Base-by-base conservation (phyloP, 352 stramenopile genomes). In the Phytophthora vignae region DNA sequence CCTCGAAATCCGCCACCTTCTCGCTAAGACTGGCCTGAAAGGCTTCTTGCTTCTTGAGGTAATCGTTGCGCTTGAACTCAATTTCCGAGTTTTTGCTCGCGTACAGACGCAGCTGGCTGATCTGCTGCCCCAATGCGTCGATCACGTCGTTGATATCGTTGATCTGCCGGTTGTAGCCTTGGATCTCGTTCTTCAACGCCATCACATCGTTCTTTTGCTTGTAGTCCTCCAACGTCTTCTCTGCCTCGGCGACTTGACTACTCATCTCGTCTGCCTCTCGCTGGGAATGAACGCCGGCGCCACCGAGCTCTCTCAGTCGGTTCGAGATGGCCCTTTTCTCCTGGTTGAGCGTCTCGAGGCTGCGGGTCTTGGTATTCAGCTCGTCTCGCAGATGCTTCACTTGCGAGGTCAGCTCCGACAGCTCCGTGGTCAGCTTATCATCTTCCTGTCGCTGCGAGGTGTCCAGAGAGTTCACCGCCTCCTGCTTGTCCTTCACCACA, bases 311-410 rank as follows among this genome's bases (percentile, higher is more conserved):
- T 60, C 83, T 82, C 4, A 94, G 49, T 21, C 73, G 77, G 7
- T 68, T 60, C 1, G 75, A 74, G 17, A 90, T 72, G 4, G 50
- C 46, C 11, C 69, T 60, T 65, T 90, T 92, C 27, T 92, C 79
- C 1, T 59, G 50, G 36, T 79, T 80, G 33, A 94, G 40, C 1
- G 56, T 38, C 2, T 74, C 71, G 21, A 90, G 76, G 44, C 82
- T 83, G 8, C 55, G 42, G 10, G 77, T 76, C 54, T 90, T 94
- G 0, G 21, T 49, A 58, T 82, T 85, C 19, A 90, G 27, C 7
- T 91, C 77, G n/a, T 87, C 63, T 54, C 74, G 79, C 9, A 77
- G 42, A 52, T 88, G 77, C 36, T 90, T 84, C 31, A 90, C 74
- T 52, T 82, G 84, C 2, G 76, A 79, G 5, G 83, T 83, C 5